Evolutionary conservation across 2,329 filamentous ascomycete species (phyloP).

Genomic region (Volutella citrinella): DNA sequence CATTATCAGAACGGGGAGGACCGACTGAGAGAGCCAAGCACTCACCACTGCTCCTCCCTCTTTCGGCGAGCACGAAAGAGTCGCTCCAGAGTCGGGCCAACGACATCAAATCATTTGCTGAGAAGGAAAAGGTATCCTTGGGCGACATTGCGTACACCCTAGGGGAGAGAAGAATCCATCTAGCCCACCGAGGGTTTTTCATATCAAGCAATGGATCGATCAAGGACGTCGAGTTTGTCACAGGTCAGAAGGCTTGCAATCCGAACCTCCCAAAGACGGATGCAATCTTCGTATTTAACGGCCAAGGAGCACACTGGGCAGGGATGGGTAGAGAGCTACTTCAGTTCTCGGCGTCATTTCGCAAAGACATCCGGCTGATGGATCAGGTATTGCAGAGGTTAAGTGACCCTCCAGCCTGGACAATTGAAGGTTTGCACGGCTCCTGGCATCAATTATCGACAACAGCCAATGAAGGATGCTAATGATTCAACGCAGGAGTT

Average conservation of each 20-base stretch:
- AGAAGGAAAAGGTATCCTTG: not conserved
- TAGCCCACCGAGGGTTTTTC: conserved; percentile 19
- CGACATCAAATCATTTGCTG: too few relatives aligned
- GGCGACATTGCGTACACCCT: conserved; percentile 30
- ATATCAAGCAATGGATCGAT: conserved; percentile 3
- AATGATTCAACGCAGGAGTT: too few relatives aligned
- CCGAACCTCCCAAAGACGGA: not conserved
- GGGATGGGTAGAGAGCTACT: conserved; percentile 26
- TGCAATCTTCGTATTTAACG: conserved; percentile 29
- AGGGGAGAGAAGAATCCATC: conserved; percentile 24
- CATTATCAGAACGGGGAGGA: not conserved
- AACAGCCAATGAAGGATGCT: too few relatives aligned
- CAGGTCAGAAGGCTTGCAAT: not conserved
- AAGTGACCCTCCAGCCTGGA: not conserved
- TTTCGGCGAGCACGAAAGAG: conserved; percentile 13
- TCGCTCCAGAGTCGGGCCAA: conserved; percentile 17
- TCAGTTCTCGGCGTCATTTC: conserved; percentile 3
- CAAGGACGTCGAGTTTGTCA: not conserved
- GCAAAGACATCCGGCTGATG: conserved; percentile 4
- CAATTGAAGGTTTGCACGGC: not conserved
- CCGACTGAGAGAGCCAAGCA: not conserved
- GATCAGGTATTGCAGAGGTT: conserved; percentile 8
- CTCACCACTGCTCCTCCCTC: conserved; percentile 10
- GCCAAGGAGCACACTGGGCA: conserved; percentile 35
- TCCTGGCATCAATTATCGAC: not conserved